phyloP scores from a whole-genome alignment of 306 rosid species.

The Argentina anserina region DNA sequence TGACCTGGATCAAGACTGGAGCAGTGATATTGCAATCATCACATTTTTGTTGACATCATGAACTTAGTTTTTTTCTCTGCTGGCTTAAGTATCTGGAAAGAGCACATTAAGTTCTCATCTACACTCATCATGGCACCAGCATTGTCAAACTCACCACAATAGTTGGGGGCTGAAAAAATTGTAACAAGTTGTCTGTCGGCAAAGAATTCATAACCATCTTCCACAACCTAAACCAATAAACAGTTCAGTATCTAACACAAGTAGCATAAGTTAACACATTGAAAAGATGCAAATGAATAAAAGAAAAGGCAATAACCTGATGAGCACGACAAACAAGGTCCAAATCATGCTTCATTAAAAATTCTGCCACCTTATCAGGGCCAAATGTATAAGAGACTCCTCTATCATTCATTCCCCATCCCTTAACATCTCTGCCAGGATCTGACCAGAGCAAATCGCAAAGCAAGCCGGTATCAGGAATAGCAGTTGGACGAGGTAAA shows the following conservation, averaged over 20 bases:
- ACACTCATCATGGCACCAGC: slow-evolving; percentile 97
- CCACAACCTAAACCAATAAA: slow-evolving; percentile 62
- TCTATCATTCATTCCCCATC: slow-evolving; percentile 98
- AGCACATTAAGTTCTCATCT: slow-evolving; percentile 84
- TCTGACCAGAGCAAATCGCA: slow-evolving; percentile 98
- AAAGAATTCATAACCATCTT: slow-evolving; percentile 92
- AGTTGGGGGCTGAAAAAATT: slow-evolving; percentile 84
- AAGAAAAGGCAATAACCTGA: slow-evolving; percentile 49
- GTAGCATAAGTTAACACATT: slow-evolving; percentile 8
- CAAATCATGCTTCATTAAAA: slow-evolving; percentile 71
- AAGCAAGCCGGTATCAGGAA: slow-evolving; percentile 88
- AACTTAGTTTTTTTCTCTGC: slow-evolving; percentile 69
- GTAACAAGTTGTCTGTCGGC: slow-evolving; percentile 88
- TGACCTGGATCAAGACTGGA: slow-evolving; percentile 43
- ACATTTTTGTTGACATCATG: slow-evolving; percentile 49
- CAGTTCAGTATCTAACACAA: slow-evolving; percentile 26
- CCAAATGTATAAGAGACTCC: slow-evolving; percentile 95
- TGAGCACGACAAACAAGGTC: slow-evolving; percentile 93
- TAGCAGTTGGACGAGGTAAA: slow-evolving; percentile 64
- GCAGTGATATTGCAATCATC: slow-evolving; percentile 32
- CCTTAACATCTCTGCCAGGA: slow-evolving; percentile 82
- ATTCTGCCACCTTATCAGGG: slow-evolving; percentile 81
- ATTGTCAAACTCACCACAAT: slow-evolving; percentile 91
- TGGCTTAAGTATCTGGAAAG: slow-evolving; percentile 91
- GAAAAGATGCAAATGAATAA: neutral